These are phyloP conservation scores for Solanum pennellii DNA, from an alignment of 257 asterid species.

Conservation along the genomic window DNA sequence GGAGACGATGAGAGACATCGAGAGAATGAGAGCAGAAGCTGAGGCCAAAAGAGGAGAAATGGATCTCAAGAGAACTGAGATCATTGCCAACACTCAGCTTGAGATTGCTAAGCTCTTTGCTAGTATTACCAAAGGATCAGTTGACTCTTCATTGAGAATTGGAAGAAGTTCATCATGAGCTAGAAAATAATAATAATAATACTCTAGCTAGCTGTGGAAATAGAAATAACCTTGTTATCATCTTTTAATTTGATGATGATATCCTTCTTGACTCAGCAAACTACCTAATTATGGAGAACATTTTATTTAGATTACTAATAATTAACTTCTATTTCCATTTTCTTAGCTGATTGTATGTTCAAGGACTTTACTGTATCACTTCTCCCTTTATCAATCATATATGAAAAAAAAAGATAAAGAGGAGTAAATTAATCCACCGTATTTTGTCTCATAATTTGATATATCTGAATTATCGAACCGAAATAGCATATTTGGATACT, in stretches of 20 bases:
- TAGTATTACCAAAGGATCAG: conserved; percentile 19
- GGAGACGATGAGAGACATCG: conserved; percentile 68
- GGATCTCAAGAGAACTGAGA: conserved; percentile 65
- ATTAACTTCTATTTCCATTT: background rate
- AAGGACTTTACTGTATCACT: background rate
- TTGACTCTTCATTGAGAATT: conserved; percentile 33
- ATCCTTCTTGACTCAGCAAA: background rate
- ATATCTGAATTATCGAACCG: background rate
- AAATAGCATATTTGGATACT: background rate
- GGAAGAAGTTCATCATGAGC: conserved; percentile 24
- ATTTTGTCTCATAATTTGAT: background rate
- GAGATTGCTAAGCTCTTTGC: conserved; percentile 70
- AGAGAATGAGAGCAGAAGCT: conserved; percentile 65
- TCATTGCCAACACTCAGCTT: conserved; percentile 64
- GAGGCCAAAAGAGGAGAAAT: conserved; percentile 70
- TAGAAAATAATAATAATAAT: background rate
- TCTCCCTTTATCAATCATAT: background rate
- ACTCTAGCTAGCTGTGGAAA: background rate
- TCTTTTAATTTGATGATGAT: background rate
- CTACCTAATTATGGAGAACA: background rate
- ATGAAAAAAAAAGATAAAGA: background rate
- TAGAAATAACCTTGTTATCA: background rate
- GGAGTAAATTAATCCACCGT: background rate
- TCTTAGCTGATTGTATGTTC: background rate
- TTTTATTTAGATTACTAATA: background rate